Evolutionary conservation across 2,329 filamentous ascomycete species (phyloP).

Genomic region (Epichloe bromicola): DNA sequence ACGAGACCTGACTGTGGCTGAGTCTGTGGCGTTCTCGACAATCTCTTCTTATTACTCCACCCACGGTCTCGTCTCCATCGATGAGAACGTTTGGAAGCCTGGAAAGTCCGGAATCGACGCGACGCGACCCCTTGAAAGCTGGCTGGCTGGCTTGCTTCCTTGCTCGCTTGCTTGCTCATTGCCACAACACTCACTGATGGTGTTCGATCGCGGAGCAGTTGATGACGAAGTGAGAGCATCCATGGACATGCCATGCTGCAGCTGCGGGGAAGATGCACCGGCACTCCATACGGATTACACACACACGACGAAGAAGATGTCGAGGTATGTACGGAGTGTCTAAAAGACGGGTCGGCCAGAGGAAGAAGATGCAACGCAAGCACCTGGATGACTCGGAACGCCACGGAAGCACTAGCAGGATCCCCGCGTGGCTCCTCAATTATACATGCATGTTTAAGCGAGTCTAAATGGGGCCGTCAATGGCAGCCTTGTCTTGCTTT

Average conservation of each 20-base stretch:
- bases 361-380: too few species aligned
- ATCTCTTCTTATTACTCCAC: too few species aligned
- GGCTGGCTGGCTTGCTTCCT: neutral
- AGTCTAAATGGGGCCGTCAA: conserved; percentile 1
- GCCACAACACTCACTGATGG: too few species aligned
- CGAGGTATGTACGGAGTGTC: too few species aligned
- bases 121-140: neutral
- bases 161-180: too few species aligned
- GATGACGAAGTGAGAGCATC: neutral
- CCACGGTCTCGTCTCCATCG: neutral
- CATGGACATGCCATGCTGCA: too few species aligned
- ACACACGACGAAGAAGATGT: too few species aligned
- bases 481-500: neutral
- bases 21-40: neutral
- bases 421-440: conserved; percentile 5
- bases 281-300: too few species aligned
- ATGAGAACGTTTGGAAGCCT: neutral
- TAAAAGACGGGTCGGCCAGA: too few species aligned
- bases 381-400: neutral
- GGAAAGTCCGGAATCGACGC: neutral
- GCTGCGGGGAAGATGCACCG: neutral
- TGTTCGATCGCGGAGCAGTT: neutral
- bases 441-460: conserved; percentile 4
- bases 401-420: conserved; percentile 4
- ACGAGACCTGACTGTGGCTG: neutral